Conservation (phyloP, 495 filamentous ascomycete genomes). For the Podospora pseudopauciseta region DNA sequence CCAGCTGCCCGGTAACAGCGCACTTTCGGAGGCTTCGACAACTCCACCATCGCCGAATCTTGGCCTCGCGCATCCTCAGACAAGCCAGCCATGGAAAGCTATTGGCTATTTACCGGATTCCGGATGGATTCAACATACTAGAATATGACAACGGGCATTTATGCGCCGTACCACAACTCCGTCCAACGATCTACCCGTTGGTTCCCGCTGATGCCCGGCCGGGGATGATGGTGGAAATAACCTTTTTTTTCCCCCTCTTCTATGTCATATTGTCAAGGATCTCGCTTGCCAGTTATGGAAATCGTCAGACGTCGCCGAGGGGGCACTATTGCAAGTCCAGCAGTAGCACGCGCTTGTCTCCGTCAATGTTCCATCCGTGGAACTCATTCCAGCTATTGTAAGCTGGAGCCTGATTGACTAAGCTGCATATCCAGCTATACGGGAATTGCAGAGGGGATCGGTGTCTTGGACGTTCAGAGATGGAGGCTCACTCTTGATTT, state of each 20-base stretch:
- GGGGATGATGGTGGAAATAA: not conserved
- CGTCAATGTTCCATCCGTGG: not conserved
- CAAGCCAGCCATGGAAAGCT: not conserved
- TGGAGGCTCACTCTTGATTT: not conserved
- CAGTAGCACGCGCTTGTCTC: not conserved
- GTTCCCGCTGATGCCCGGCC: not conserved
- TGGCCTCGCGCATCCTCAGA: not conserved
- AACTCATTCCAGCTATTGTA: not conserved
- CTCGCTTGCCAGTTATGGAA: not conserved
- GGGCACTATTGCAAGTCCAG: not conserved
- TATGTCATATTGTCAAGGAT: not conserved
- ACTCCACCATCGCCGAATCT: conserved; percentile 1
- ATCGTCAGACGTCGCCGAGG: not conserved
- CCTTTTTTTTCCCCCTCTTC: not conserved
- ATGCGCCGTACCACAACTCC: not conserved
- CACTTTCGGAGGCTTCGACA: conserved; percentile 4
- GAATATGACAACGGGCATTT: not conserved
- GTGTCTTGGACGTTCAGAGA: not conserved
- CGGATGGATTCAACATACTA: not conserved
- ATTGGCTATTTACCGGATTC: not conserved
- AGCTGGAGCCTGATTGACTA: not conserved
- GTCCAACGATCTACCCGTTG: not conserved
- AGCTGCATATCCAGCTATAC: conserved; percentile 6
- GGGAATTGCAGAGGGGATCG: not conserved
- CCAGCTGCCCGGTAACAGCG: not conserved